Conservation (phyloP, 306 rosid species). For the Casuarina cunninghamiana region DNA sequence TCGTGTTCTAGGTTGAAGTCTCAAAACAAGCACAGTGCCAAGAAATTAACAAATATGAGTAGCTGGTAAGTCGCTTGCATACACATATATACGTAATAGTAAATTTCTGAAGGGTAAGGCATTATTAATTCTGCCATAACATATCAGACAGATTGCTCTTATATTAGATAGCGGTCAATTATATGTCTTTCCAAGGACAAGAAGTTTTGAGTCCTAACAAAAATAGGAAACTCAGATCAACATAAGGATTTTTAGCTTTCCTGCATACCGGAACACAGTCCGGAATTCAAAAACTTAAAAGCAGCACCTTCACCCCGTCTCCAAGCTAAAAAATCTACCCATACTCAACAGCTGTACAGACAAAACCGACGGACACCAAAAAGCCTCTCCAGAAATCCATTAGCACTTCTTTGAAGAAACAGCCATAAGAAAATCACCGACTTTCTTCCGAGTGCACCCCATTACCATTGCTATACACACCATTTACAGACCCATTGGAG, state of each 20-base stretch:
- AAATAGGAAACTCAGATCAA: slow-evolving; percentile 35
- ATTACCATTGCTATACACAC: slow-evolving; percentile 57
- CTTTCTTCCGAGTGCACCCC: slow-evolving; percentile 52
- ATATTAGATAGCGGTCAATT: slow-evolving; percentile 16
- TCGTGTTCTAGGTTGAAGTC: background rate
- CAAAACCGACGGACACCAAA: slow-evolving; percentile 44
- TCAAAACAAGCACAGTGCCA: background rate
- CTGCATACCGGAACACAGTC: slow-evolving; percentile 52
- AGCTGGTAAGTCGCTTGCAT: background rate
- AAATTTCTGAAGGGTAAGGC: background rate
- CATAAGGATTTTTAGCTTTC: slow-evolving; percentile 39
- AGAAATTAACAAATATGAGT: background rate
- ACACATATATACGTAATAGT: background rate
- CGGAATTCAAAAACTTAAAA: slow-evolving; percentile 55
- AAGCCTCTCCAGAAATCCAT: slow-evolving; percentile 40
- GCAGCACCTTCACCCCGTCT: slow-evolving; percentile 45
- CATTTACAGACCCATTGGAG: slow-evolving; percentile 53
- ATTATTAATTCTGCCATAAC: background rate
- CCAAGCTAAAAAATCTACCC: slow-evolving; percentile 62
- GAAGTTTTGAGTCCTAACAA: slow-evolving; percentile 28
- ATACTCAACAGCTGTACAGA: slow-evolving; percentile 80
- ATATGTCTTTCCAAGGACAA: slow-evolving; percentile 27
- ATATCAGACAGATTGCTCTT: slow-evolving; percentile 19
- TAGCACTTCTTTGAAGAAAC: slow-evolving; percentile 21
- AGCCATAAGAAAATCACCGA: slow-evolving; percentile 21